Evolutionary conservation across 192 early-diverging fungal genomes (phyloP).

Genomic region (Backusella tuberculispora): DNA sequence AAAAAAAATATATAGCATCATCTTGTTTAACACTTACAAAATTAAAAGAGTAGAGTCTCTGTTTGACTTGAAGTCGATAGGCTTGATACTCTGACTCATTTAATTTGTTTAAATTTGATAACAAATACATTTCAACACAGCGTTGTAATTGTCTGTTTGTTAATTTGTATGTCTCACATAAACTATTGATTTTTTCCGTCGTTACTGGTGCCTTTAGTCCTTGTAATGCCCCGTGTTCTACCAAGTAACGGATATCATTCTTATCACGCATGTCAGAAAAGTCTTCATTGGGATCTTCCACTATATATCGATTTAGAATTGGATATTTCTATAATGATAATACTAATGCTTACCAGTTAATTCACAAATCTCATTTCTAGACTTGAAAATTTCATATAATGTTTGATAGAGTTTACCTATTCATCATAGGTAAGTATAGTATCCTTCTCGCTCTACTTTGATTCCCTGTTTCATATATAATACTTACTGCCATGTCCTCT

Average conservation of each 20-base stretch:
- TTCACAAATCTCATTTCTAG: conserved; percentile 54
- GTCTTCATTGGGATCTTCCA: conserved; percentile 93
- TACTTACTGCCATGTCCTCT: conserved; percentile 77
- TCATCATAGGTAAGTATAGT: not conserved
- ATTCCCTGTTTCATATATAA: not conserved
- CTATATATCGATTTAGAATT: conserved; percentile 42
- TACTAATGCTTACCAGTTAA: conserved; percentile 54
- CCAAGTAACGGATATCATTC: conserved; percentile 74
- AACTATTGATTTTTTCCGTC: conserved; percentile 44
- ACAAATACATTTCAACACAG: conserved; percentile 79
- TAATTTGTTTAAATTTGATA: conserved; percentile 62
- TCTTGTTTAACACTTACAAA: conserved; percentile 41
- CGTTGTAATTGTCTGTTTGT: conserved; percentile 82
- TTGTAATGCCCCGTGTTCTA: conserved; percentile 59
- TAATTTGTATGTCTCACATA: conserved; percentile 72
- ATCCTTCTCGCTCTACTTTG: not conserved
- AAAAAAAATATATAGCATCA: not conserved
- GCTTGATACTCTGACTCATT: conserved; percentile 49
- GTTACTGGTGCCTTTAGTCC: conserved; percentile 65
- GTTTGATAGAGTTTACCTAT: conserved; percentile 64
- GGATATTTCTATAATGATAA: conserved; percentile 8
- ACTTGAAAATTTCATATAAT: conserved; percentile 58
- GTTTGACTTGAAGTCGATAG: conserved; percentile 85
- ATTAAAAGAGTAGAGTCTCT: conserved; percentile 81
- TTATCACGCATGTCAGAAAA: conserved; percentile 88